Conservation (phyloP, 2,329 filamentous ascomycete genomes). For the Beauveria brongniartii region DNA sequence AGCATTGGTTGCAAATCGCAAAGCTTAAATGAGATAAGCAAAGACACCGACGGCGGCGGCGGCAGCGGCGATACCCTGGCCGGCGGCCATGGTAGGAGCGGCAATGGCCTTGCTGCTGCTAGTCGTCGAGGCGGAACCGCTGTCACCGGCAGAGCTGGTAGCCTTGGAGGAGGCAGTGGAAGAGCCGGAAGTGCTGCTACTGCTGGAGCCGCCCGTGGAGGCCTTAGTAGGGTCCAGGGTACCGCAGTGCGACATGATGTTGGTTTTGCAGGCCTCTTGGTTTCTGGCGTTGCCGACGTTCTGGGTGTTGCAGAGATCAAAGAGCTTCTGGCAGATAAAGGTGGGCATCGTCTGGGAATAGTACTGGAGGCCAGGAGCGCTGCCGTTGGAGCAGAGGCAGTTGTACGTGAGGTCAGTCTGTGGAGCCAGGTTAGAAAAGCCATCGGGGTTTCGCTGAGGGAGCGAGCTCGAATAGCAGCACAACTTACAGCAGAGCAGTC, state of each 20-base stretch:
- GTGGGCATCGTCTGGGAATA: constrained; percentile 45
- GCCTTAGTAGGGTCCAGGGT: constrained; percentile 28
- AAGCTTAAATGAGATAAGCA: constrained; percentile 41
- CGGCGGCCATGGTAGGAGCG: constrained; percentile 34
- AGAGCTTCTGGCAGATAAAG: constrained; percentile 45
- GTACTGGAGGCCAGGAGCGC: constrained; percentile 42
- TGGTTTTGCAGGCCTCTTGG: constrained; percentile 40
- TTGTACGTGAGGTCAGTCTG: constrained; percentile 37
- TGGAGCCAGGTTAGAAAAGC: constrained; percentile 5
- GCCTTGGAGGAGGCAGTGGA: constrained; percentile 19
- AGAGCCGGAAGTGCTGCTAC: constrained; percentile 8
- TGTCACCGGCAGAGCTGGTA: constrained; percentile 16
- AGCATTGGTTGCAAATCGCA: not conserved
- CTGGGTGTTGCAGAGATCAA: constrained; percentile 36
- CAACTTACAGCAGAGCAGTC: constrained; percentile 38
- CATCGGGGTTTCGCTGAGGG: not conserved
- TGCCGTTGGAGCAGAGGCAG: constrained; percentile 43
- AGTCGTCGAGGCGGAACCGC: constrained; percentile 27
- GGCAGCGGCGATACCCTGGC: constrained; percentile 36
- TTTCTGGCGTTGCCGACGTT: constrained; percentile 33
- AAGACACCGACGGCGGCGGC: constrained; percentile 43
- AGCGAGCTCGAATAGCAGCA: not conserved
- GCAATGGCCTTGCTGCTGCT: constrained; percentile 28
- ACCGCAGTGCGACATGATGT: constrained; percentile 42
- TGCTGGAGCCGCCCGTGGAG: constrained; percentile 15